A percentile compares a stretch with the other conserved stretches of the same genome.
These are phyloP conservation scores for Marasmius sp. DNA, from an alignment of 1,284 basidiomycete species.

Conservation along the genomic window DNA sequence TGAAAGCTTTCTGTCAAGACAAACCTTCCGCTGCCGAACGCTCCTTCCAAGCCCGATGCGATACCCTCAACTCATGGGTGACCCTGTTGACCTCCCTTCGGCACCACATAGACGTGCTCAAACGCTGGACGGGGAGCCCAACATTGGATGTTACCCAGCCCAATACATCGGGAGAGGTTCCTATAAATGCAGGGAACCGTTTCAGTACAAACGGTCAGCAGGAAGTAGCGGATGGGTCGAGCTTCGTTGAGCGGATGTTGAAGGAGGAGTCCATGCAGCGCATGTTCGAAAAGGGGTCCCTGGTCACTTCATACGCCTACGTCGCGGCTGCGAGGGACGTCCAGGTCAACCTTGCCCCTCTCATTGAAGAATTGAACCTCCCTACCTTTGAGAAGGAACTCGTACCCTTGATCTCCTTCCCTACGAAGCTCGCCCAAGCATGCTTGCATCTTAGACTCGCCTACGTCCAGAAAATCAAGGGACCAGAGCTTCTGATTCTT, in stretches of 20 bases:
- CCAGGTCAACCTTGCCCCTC: slow-evolving; percentile 76
- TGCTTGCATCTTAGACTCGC: slow-evolving; percentile 88
- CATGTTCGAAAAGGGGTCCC: slow-evolving; percentile 92
- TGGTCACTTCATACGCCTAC: slow-evolving; percentile 85
- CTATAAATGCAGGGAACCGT: slow-evolving; percentile 35
- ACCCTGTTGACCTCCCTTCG: slow-evolving; percentile 79
- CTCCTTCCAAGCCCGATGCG: slow-evolving; percentile 75
- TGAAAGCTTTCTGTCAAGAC: slow-evolving; percentile 79
- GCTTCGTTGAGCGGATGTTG: slow-evolving; percentile 91
- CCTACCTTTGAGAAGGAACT: slow-evolving; percentile 93
- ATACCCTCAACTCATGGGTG: slow-evolving; percentile 89
- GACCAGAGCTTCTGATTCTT: slow-evolving; percentile 88
- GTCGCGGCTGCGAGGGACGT: slow-evolving; percentile 87
- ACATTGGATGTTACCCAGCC: slow-evolving; percentile 86
- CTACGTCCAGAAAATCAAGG: slow-evolving; percentile 87
- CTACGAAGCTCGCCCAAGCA: slow-evolving; percentile 92
- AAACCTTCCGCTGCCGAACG: slow-evolving; percentile 69
- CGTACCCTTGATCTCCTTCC: slow-evolving; percentile 93
- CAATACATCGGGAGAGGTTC: slow-evolving; percentile 60
- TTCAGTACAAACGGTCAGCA: slow-evolving; percentile 28
- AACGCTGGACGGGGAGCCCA: slow-evolving; percentile 90
- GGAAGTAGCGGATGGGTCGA: slow-evolving; percentile 59
- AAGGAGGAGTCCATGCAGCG: slow-evolving; percentile 95
- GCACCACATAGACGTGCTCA: slow-evolving; percentile 76
- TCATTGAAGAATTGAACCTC: slow-evolving; percentile 84